Percentiles rank a stretch among this genome's conserved stretches.
Evolutionary conservation across 169 alveolate genomes (phyloP).

Genomic region (Cryptosporidium xiaoi): DNA sequence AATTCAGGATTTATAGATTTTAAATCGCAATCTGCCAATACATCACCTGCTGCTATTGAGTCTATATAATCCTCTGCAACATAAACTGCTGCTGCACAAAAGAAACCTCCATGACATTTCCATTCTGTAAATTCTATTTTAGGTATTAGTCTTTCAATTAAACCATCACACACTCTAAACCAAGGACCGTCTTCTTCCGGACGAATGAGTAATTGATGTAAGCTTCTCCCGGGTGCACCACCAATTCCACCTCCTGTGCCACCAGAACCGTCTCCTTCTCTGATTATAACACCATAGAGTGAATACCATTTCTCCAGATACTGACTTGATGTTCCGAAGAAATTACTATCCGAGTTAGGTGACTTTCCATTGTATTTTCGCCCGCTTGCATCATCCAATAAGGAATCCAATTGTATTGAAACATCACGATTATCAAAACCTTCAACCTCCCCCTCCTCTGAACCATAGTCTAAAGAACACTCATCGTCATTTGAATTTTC

Average conservation of each 20-base stretch:
- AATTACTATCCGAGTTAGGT: constrained; percentile 6
- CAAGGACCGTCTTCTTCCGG: constrained; percentile 92
- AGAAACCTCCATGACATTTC: constrained; percentile 91
- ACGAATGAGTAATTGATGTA: constrained; percentile 84
- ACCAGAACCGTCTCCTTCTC: constrained; percentile 83
- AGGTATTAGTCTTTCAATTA: constrained; percentile 84
- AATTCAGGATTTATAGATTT: constrained; percentile 82
- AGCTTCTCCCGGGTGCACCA: constrained; percentile 25
- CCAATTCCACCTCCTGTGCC: constrained; percentile 29
- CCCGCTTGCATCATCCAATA: constrained; percentile 5
- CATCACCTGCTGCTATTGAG: constrained; percentile 85
- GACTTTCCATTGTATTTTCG: not conserved
- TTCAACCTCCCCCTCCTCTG: constrained; percentile 1
- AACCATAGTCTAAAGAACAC: constrained; percentile 38
- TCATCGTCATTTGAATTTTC: constrained; percentile 38
- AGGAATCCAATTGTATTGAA: constrained; percentile 18
- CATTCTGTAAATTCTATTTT: constrained; percentile 89
- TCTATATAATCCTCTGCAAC: constrained; percentile 90
- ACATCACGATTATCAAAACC: constrained; percentile 37
- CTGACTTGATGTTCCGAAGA: constrained; percentile 44
- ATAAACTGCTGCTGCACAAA: constrained; percentile 89
- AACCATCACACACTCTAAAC: constrained; percentile 87
- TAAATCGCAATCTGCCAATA: constrained; percentile 81
- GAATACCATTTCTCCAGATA: constrained; percentile 85
- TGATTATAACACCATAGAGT: constrained; percentile 82